phyloP scores from a whole-genome alignment of 106 monocot genomes.

The Iris macrosiphon region DNA sequence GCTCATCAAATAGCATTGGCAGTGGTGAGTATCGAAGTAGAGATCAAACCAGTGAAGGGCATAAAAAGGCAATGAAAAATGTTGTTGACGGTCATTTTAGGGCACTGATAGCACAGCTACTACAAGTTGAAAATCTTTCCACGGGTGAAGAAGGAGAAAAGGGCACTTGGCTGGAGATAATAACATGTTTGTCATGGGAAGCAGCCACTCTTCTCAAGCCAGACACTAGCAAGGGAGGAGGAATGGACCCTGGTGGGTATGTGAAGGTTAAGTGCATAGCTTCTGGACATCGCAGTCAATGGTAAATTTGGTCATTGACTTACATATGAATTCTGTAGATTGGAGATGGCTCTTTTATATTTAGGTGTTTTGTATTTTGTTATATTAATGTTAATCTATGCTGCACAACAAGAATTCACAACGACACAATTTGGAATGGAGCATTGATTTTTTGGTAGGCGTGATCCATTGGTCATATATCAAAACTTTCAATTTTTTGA shows the following conservation, averaged over 20 bases:
- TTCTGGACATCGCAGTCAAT: slow-evolving; percentile 70
- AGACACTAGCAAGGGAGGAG: slow-evolving; percentile 74
- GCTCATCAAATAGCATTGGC: slow-evolving; percentile 51
- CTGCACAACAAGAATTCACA: too few relatives aligned
- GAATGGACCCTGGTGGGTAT: slow-evolving; percentile 90
- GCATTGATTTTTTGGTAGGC: too few relatives aligned
- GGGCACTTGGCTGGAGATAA: slow-evolving; percentile 86
- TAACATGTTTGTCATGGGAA: slow-evolving; percentile 82
- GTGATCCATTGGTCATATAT: too few relatives aligned
- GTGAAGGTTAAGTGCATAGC: slow-evolving; percentile 90
- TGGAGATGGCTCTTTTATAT: not conserved
- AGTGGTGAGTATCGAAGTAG: slow-evolving; percentile 44
- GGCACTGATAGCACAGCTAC: slow-evolving; percentile 76
- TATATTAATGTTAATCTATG: not conserved
- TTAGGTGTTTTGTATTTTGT: not conserved
- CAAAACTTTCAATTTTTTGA: too few relatives aligned
- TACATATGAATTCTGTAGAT: not conserved
- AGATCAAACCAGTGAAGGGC: slow-evolving; percentile 48
- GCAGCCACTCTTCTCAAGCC: slow-evolving; percentile 84
- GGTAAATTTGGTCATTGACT: slow-evolving; percentile 28
- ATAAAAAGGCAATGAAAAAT: slow-evolving; percentile 67
- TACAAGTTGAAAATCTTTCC: slow-evolving; percentile 75
- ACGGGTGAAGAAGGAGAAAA: slow-evolving; percentile 51
- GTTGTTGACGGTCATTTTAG: slow-evolving; percentile 84
- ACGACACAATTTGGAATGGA: too few relatives aligned